These are phyloP conservation scores for Pleurotus ostreatus DNA, from an alignment of 768 basidiomycete genomes.

Conservation along the genomic window DNA sequence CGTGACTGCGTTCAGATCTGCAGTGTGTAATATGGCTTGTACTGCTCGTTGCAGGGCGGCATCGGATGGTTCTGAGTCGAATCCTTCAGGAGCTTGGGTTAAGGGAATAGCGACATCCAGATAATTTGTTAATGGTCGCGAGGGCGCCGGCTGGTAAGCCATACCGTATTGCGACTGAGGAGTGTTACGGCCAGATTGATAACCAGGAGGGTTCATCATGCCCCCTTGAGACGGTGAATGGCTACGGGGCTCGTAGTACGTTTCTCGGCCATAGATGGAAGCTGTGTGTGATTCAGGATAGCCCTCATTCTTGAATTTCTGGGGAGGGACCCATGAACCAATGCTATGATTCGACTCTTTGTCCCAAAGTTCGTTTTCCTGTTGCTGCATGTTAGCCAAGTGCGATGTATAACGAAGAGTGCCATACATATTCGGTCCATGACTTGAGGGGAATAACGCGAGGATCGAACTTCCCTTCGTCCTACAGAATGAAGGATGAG, in stretches of 20 bases:
- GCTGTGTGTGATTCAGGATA: slow-evolving; percentile 76
- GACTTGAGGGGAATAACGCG: slow-evolving; percentile 90
- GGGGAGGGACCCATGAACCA: slow-evolving; percentile 86
- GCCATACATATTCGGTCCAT: slow-evolving; percentile 90
- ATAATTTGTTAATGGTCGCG: slow-evolving; percentile 73
- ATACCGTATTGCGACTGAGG: slow-evolving; percentile 48
- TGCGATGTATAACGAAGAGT: not conserved
- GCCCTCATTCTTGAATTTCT: slow-evolving; percentile 64
- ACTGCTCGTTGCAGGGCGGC: slow-evolving; percentile 73
- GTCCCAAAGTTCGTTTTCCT: slow-evolving; percentile 98
- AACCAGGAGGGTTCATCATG: slow-evolving; percentile 58
- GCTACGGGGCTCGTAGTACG: slow-evolving; percentile 72
- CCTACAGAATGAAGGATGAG: slow-evolving; percentile 41
- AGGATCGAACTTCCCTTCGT: slow-evolving; percentile 97
- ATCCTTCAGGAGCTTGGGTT: slow-evolving; percentile 48
- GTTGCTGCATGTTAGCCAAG: slow-evolving; percentile 7
- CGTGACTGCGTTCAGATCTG: slow-evolving; percentile 87
- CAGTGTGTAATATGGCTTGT: slow-evolving; percentile 64
- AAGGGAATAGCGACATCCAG: slow-evolving; percentile 65
- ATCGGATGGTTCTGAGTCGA: slow-evolving; percentile 57
- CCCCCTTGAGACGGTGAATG: slow-evolving; percentile 78
- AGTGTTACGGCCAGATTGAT: slow-evolving; percentile 76
- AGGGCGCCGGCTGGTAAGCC: slow-evolving; percentile 60
- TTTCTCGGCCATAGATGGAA: slow-evolving; percentile 85
- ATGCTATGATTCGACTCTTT: slow-evolving; percentile 96